Base-by-base conservation (phyloP, 2,329 filamentous ascomycete species). In the Aspergillus transmontanensis region DNA sequence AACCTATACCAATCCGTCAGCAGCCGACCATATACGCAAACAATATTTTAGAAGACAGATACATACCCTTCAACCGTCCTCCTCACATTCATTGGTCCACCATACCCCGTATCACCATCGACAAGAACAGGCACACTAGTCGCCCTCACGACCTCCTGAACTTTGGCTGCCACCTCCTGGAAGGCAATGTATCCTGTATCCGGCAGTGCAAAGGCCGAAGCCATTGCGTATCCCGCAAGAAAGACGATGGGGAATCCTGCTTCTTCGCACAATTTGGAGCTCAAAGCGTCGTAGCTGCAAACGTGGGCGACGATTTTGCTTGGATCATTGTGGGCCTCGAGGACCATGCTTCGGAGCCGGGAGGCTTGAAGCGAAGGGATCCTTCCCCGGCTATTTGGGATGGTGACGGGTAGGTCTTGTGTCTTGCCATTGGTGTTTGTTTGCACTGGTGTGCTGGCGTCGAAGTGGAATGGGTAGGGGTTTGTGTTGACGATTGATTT, bases 131-230 rank as follows among this genome's bases (percentile, higher is more conserved):
- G 82, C 0, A 83, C 61, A 1, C 57, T 76, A 0, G 77, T 76
- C 46, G 76, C 75, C 0, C 80, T 73, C 1, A 73, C 71, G 0
- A 36, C 34, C 14, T 36, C 34, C 14, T 36, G 34, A 0, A 36
- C 34, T 6, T 36, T 36, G 14, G 34, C 34, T 1, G 34, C 34
- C 34, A 72, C 73, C 61, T 84, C 81, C 58, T 82, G 78, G 53
- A 84, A 78, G 2, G 82, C 81, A 57, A 84, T 83, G 56, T 84
- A 84, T 1, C 82, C 82, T 0, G 82, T 81, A 64, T 84, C 81
- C 0, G 82, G 82, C 0, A 84, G 71, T 1, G 79, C 79, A 57
- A 78, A 76, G 0, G 78, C 67, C 19, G 73, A 77, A 0, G 81
- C 72, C 19, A 83, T 77, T 0, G 80, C 69, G 62, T 79, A 83